A percentile compares a stretch with the other conserved stretches of the same genome.
Conservation (phyloP, 164 flowering plant genomes). For the Aristolochia californica region DNA sequence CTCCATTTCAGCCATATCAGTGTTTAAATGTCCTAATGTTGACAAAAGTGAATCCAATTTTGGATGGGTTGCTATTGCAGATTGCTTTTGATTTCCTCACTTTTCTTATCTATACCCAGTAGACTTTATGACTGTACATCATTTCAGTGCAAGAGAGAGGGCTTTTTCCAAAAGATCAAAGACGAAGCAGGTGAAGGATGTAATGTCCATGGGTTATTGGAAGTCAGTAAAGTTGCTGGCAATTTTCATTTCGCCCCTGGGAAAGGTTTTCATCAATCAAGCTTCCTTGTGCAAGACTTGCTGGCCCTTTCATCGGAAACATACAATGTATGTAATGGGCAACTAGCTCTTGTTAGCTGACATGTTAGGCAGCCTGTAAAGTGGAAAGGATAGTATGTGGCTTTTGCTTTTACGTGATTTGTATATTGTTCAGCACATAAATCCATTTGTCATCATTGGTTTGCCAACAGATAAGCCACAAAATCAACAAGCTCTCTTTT, state of each 20-base stretch:
- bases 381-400: neutral
- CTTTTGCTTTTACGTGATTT: neutral
- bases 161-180: constrained; percentile 50
- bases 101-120: too few relatives aligned
- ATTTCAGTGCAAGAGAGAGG: constrained; percentile 68
- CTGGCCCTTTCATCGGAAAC: constrained; percentile 32
- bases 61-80: too few relatives aligned
- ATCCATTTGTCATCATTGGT: neutral
- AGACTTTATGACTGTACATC: neutral
- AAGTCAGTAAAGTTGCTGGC: constrained; percentile 76
- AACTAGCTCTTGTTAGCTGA: neutral
- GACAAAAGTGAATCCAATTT: too few relatives aligned
- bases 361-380: neutral
- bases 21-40: too few relatives aligned
- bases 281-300: constrained; percentile 34
- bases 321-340: constrained; percentile 36
- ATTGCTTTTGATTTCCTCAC: neutral
- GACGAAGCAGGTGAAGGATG: constrained; percentile 85
- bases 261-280: constrained; percentile 54
- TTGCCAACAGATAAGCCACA: constrained; percentile 56
- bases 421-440: too few relatives aligned
- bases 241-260: constrained; percentile 66
- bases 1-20: too few relatives aligned
- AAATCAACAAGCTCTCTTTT: constrained; percentile 49
- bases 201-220: constrained; percentile 55